phyloP scores from a whole-genome alignment of 2,329 filamentous ascomycete genomes.

The Epichloe hybrida region DNA sequence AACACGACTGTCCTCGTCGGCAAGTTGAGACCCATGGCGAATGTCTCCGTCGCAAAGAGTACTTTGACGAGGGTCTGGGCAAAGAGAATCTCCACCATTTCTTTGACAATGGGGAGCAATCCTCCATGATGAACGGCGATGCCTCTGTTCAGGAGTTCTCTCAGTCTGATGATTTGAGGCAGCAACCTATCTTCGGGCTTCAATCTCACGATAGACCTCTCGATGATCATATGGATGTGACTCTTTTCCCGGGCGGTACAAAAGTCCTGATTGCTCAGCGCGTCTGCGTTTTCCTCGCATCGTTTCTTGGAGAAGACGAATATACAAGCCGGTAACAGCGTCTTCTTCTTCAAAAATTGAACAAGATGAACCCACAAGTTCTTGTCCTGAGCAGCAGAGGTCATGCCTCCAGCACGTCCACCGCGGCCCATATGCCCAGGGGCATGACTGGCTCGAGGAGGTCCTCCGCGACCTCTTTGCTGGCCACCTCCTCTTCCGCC shows the following conservation, averaged over 20 bases:
- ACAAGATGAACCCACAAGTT: slow-evolving; percentile 96
- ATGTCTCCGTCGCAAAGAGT: slow-evolving; percentile 93
- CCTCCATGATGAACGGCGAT: slow-evolving; percentile 96
- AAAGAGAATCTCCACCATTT: slow-evolving; percentile 93
- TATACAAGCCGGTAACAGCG: slow-evolving; percentile 81
- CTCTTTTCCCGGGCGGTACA: slow-evolving; percentile 91
- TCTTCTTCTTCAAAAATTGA: slow-evolving; percentile 76
- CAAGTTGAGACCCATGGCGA: slow-evolving; percentile 94
- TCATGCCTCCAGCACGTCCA: slow-evolving; percentile 72
- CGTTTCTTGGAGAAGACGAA: slow-evolving; percentile 98
- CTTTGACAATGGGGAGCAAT: slow-evolving; percentile 89
- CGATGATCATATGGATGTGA: slow-evolving; percentile 91
- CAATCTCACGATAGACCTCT: slow-evolving; percentile 81
- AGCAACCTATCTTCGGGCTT: slow-evolving; percentile 80
- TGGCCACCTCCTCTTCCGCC: slow-evolving; percentile 26
- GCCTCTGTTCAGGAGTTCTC: slow-evolving; percentile 73
- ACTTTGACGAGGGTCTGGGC: slow-evolving; percentile 92
- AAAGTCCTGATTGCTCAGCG: slow-evolving; percentile 88
- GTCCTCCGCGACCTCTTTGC: slow-evolving; percentile 37
- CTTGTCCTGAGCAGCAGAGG: slow-evolving; percentile 84
- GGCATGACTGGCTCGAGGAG: slow-evolving; percentile 45
- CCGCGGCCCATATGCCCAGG: slow-evolving; percentile 82
- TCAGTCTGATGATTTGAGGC: slow-evolving; percentile 81
- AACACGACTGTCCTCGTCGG: slow-evolving; percentile 95
- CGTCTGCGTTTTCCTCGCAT: slow-evolving; percentile 94